Base-by-base conservation (phyloP, 2,329 filamentous ascomycete species). In the Verticillium longisporum region DNA sequence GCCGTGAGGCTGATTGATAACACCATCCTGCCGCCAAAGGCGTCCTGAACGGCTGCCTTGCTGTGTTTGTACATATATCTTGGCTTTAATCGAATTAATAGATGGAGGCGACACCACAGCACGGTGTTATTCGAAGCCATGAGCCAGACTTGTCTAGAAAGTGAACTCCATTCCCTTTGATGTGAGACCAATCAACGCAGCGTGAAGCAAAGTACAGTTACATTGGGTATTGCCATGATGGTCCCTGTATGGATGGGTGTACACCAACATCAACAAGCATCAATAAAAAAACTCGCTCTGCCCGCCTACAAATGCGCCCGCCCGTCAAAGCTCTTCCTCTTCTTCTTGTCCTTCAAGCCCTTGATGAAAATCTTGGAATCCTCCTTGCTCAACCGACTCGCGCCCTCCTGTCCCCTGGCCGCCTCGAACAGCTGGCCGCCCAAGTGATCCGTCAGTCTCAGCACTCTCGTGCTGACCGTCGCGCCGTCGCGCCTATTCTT, bases 401-500 rank as follows among this genome's bases (percentile, higher is more conserved):
- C 76, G 7, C 70, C 31, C 72, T 77, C 76, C 6, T 70, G 75
- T 54, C 72, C 74, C 18, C 75, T 71, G 1, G 79, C 81, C 60
- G 83, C 82, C 45, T 81, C 82, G 74, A 91, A 97, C 21, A 98
- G 73, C 62, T 82, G 80, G 59, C 78, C 74, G 0, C 92, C 93
- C 10, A 97, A 81, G 56, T 82, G 74, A 69, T 96, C 92, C 9
- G 90, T 88, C 66, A 98, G 80, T 6, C 81, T 79, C 41, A 98
- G 75, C 11, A 99, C 94, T 21, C 95, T 83, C 13, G 84, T 90
- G 67, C 88, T 90, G 3, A 98, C 93, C 0, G 92, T 97, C 1
- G 89, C 90, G 13, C 93, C 93, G 72, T 99, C 95, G n/a, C 94
- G 83, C 26, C 95, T 81, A 72, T 98, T 97, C 84, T 98, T 99